Percentiles rank a stretch among this genome's conserved stretches.
Conservation (phyloP, 176 grass and related monocot species). For the Phyllostachys edulis region DNA sequence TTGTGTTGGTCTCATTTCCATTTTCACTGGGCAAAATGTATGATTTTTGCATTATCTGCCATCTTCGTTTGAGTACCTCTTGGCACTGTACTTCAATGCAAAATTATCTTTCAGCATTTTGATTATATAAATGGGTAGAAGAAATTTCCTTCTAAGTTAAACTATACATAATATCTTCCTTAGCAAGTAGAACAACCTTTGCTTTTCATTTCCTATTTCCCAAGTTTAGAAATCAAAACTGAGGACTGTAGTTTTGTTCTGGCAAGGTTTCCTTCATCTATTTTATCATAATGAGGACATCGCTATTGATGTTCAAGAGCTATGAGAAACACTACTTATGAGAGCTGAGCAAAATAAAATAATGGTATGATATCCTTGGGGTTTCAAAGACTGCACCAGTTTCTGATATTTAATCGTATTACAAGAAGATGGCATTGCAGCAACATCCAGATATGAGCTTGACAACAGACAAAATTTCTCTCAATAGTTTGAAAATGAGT, state of each 20-base stretch:
- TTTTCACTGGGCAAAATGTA: background rate
- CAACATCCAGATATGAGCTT: constrained; percentile 55
- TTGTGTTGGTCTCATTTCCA: too few species aligned
- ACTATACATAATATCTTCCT: too few species aligned
- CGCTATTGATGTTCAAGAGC: constrained; percentile 29
- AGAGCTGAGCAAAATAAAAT: constrained; percentile 36
- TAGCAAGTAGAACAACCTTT: too few species aligned
- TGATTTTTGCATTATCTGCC: background rate
- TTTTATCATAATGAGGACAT: background rate
- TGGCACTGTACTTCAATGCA: background rate
- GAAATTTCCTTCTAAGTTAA: too few species aligned
- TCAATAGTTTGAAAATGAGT: background rate
- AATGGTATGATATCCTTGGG: constrained; percentile 50
- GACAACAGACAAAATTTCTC: constrained; percentile 26
- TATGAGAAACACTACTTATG: constrained; percentile 41
- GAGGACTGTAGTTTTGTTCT: background rate
- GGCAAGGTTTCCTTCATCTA: background rate
- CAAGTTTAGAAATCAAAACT: background rate
- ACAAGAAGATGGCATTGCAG: constrained; percentile 51
- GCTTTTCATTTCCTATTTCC: too few species aligned
- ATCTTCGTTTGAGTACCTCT: background rate
- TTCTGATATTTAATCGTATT: constrained; percentile 43
- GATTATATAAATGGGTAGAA: too few species aligned
- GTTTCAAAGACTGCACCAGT: constrained; percentile 39
- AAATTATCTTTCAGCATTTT: background rate